These are phyloP conservation scores for Suillus fuscotomentosus DNA, from an alignment of 768 basidiomycete species.

Conservation along the genomic window DNA sequence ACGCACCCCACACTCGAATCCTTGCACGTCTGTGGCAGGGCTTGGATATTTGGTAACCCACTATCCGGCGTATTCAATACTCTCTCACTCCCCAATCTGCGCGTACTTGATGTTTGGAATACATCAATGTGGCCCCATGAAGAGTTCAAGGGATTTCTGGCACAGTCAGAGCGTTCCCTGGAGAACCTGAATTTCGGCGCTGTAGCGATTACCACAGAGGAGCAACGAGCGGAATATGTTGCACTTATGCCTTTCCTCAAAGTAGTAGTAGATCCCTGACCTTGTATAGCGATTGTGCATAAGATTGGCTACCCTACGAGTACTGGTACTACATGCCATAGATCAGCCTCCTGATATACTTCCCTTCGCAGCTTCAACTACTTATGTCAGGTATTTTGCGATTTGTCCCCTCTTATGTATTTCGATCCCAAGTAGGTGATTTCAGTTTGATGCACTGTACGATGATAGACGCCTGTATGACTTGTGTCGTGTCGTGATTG, in stretches of 20 bases:
- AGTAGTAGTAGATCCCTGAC: neutral
- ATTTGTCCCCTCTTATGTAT: too few relatives aligned
- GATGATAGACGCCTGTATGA: too few relatives aligned
- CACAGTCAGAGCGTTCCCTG: constrained; percentile 20
- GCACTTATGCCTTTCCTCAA: constrained; percentile 19
- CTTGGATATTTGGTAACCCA: neutral
- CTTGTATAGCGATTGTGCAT: neutral
- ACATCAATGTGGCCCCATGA: constrained; percentile 13
- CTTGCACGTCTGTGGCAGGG: neutral
- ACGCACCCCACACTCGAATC: neutral
- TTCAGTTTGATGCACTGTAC: too few relatives aligned
- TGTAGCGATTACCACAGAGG: constrained; percentile 12
- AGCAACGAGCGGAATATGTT: constrained; percentile 11
- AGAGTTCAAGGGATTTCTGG: constrained; percentile 16
- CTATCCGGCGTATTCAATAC: constrained; percentile 9
- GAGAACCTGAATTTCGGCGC: constrained; percentile 17
- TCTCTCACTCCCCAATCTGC: constrained; percentile 16
- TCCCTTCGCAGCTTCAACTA: too few relatives aligned
- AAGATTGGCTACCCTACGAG: neutral
- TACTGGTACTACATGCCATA: neutral
- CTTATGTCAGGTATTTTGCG: too few relatives aligned
- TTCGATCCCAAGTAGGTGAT: too few relatives aligned
- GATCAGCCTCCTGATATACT: too few relatives aligned
- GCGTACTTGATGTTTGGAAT: constrained; percentile 10
- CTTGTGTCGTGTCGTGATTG: neutral